Evolutionary conservation across 2,329 filamentous ascomycete genomes (phyloP).

Genomic region (Dactylellina leptospora): DNA sequence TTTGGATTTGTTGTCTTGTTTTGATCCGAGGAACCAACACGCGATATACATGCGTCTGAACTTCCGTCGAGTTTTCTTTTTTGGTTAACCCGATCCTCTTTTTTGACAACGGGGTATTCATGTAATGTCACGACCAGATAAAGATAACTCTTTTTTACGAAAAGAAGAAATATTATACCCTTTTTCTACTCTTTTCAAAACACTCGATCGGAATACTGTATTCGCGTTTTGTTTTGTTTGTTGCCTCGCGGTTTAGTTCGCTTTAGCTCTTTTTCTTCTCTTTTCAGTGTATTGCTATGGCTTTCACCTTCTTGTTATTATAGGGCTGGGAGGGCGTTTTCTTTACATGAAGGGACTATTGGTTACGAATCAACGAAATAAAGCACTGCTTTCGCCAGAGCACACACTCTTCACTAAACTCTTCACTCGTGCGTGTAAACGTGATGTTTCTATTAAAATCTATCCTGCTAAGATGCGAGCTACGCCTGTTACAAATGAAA

Average conservation of each 20-base stretch:
- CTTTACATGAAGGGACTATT: conserved; percentile 47
- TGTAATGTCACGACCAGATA: no score
- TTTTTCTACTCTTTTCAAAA: no score
- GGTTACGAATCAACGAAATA: conserved; percentile 54
- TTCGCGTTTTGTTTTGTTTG: conserved; percentile 4
- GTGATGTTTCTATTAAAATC: conserved; percentile 13
- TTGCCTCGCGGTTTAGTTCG: background rate
- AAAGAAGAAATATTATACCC: no score
- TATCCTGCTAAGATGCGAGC: no score
- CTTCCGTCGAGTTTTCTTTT: conserved; percentile 28
- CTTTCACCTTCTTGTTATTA: conserved; percentile 39
- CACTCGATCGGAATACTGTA: conserved; percentile 24
- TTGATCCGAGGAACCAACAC: background rate
- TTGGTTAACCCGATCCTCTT: background rate
- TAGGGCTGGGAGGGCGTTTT: conserved; percentile 51
- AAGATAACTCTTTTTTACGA: no score
- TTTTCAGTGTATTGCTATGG: conserved; percentile 39
- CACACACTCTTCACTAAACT: conserved; percentile 19
- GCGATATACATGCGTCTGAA: no score
- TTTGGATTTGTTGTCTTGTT: conserved; percentile 26
- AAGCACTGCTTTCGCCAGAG: conserved; percentile 51
- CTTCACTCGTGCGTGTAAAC: background rate
- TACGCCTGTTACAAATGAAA: no score
- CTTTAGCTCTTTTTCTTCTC: conserved; percentile 13
- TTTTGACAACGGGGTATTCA: no score